Conservation (phyloP, 2,329 filamentous ascomycete genomes). For the Apiospora arundinis region DNA sequence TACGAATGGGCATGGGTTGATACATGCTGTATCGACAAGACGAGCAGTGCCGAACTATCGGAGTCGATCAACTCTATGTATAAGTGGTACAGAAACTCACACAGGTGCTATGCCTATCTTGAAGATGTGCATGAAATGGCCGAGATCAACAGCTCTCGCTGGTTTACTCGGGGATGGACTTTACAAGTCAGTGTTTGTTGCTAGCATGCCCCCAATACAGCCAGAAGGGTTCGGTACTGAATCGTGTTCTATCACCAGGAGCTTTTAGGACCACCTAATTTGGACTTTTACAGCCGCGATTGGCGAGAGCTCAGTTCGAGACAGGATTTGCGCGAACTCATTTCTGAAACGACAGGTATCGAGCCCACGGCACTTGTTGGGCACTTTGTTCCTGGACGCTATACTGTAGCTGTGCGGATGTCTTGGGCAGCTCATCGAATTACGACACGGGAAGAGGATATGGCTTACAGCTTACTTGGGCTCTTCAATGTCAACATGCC, state of each 20-base stretch:
- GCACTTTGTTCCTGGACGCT: background rate
- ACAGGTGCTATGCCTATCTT: constrained; percentile 29
- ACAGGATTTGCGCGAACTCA: background rate
- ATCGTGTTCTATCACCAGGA: background rate
- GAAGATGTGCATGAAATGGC: background rate
- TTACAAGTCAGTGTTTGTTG: background rate
- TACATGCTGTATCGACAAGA: constrained; percentile 19
- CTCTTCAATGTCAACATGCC: constrained; percentile 5
- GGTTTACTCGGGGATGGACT: background rate
- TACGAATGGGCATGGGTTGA: constrained; percentile 10
- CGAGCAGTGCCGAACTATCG: background rate
- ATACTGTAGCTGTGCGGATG: constrained; percentile 18
- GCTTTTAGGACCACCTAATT: background rate
- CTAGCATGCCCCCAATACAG: background rate
- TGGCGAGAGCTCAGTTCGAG: background rate
- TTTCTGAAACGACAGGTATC: background rate
- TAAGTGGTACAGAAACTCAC: constrained; percentile 26
- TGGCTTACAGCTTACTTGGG: background rate
- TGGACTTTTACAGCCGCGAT: background rate
- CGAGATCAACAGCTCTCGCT: background rate
- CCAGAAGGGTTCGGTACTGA: background rate
- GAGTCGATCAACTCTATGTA: constrained; percentile 30
- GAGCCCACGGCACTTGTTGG: background rate
- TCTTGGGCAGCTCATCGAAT: constrained; percentile 29
- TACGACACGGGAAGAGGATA: constrained; percentile 11